phyloP scores from a whole-genome alignment of 2,329 filamentous ascomycete genomes.

The Monosporascus sp. region DNA sequence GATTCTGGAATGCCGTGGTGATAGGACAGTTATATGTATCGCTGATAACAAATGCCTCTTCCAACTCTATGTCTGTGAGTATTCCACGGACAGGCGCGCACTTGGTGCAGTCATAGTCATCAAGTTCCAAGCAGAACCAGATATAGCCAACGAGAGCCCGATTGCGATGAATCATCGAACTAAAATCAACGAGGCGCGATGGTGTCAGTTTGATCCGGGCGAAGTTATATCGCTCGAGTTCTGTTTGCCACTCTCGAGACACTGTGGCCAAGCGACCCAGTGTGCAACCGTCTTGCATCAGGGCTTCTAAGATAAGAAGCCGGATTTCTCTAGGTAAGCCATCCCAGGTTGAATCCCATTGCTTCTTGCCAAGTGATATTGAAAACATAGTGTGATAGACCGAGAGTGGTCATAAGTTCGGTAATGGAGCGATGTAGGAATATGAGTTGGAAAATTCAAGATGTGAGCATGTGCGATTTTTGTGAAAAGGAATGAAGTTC shows the following conservation, averaged over 20 bases:
- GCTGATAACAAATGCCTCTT: constrained; percentile 19
- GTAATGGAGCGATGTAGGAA: no score
- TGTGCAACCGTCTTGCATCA: constrained; percentile 11
- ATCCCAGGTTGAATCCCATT: constrained; percentile 3
- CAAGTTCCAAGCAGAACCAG: constrained; percentile 26
- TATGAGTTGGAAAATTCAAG: no score
- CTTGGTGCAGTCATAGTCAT: constrained; percentile 21
- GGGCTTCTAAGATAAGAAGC: constrained; percentile 15
- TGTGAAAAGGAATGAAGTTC: no score
- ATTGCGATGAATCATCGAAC: constrained; percentile 23
- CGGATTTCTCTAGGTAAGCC: constrained; percentile 19
- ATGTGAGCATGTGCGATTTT: no score
- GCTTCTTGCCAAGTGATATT: no score
- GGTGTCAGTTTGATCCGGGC: constrained; percentile 24
- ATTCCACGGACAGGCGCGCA: constrained; percentile 12
- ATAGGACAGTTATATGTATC: constrained; percentile 21
- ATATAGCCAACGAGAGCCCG: constrained; percentile 21
- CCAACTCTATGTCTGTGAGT: background rate
- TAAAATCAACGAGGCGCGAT: constrained; percentile 22
- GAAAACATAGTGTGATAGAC: no score
- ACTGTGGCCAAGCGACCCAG: constrained; percentile 20
- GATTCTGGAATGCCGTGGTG: constrained; percentile 21
- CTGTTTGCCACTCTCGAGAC: constrained; percentile 26
- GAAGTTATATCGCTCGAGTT: constrained; percentile 25
- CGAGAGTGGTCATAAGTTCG: no score